Evolutionary conservation across 352 stramenopile species (phyloP).

Genomic region (Bremia lactucae): DNA sequence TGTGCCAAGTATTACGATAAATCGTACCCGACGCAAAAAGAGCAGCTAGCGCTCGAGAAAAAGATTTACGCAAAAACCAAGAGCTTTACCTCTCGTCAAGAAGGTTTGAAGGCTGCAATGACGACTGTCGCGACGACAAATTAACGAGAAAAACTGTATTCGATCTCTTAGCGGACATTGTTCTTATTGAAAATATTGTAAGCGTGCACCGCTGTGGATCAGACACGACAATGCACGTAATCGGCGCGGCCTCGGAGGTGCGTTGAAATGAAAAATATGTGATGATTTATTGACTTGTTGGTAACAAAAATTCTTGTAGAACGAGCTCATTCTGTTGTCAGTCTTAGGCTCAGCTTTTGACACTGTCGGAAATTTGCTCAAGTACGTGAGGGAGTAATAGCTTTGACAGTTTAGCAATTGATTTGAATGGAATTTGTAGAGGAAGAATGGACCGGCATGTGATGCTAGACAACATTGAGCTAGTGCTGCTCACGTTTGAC

Average conservation of each 20-base stretch:
- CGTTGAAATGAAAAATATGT: background rate
- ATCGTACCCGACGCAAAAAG: conserved; percentile 76
- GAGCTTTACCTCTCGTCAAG: conserved; percentile 72
- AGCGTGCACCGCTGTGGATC: conserved; percentile 83
- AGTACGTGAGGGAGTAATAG: conserved; percentile 32
- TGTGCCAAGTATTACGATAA: conserved; percentile 90
- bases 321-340: conserved; percentile 82
- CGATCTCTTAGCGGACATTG: conserved; percentile 60
- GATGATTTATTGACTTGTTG: conserved; percentile 1
- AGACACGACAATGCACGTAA: conserved; percentile 84
- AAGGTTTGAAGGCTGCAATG: conserved; percentile 33
- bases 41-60: conserved; percentile 83
- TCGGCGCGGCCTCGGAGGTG: conserved; percentile 75
- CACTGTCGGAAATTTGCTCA: conserved; percentile 75
- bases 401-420: background rate
- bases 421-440: conserved; percentile 17
- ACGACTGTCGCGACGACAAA: background rate
- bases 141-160: background rate
- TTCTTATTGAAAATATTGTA: conserved; percentile 86
- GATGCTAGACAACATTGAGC: conserved; percentile 87
- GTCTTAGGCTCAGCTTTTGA: conserved; percentile 83
- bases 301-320: conserved; percentile 27
- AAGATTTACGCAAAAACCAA: conserved; percentile 88
- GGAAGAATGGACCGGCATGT: conserved; percentile 80
- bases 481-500: conserved; percentile 84